Evolutionary conservation across 345 rosid genomes (phyloP), one percentile per base, ranked within the genome.

Genomic region (Eucalyptus caleyi): DNA sequence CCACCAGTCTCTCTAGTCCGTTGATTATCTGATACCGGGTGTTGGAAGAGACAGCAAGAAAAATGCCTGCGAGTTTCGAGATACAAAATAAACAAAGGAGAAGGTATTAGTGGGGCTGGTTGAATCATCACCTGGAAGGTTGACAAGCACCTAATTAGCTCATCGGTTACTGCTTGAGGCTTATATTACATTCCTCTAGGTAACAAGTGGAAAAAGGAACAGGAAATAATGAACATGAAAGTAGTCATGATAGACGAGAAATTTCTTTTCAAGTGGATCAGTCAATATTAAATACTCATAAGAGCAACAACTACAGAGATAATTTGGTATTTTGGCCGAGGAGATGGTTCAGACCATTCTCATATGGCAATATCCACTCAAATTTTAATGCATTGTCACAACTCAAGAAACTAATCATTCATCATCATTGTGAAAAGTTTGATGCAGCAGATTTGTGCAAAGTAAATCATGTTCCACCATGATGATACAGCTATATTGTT

Each of bases 31-130:
- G 99, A 89, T 96, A 96, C 2, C 97, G 94, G 88, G 99, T 96
- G 81, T 96, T 97, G 34, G 99, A 98, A n/a, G 99, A 98, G 53
- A 96, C 95, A 9, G 93, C 94, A 30, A 98, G 93, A 88, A 96
- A 96, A 50, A 97, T 93, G 82, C 99, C 98, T 97, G 95, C 88
- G 45, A 50, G 30, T 37, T 37, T 77, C 5, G 2, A 40, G 47
- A 77, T 40, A 11, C 47, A 40, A 77, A 40, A 40, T 19, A 21
- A 44, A 44, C 40, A 37, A n/a, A 83, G 21, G 88, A 34, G 51
- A 72, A 54, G 72, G 32, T 15, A 77, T 51, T 44, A 86, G 42
- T 42, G 65, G 37, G 60, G 37, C 47, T 56, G 44, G 69, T 45
- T 86, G 56, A 49, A 27, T 77, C 2, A 21, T 40, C 7, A 21